Conservation (phyloP, 257 asterid species). For the Solanum virginianum region DNA sequence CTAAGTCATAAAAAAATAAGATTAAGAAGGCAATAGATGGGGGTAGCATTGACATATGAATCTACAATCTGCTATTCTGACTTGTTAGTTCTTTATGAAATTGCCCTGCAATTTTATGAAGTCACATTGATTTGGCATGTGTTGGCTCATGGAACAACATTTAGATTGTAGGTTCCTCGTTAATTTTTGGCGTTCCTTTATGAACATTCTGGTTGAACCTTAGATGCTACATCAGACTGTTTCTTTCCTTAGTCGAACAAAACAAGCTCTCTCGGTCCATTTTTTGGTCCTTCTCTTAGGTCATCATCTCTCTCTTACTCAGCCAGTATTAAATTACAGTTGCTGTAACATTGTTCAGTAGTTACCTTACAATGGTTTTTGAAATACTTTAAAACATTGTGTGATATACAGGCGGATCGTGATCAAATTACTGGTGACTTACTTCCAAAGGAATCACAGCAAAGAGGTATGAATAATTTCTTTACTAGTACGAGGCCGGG, state of each 20-base stretch:
- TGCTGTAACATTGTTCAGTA: not conserved
- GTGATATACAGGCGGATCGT: slow-evolving; percentile 81
- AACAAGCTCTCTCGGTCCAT: not conserved
- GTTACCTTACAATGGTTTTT: not conserved
- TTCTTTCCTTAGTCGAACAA: not conserved
- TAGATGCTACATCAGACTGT: not conserved
- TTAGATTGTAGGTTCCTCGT: not conserved
- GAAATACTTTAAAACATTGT: not conserved
- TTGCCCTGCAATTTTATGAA: not conserved
- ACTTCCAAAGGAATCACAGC: slow-evolving; percentile 96
- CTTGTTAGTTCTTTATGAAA: not conserved
- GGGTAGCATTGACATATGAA: not conserved
- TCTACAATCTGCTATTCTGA: not conserved
- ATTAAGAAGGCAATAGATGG: not conserved
- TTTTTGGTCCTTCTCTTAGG: not conserved
- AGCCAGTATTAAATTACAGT: not conserved
- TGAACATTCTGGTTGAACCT: not conserved
- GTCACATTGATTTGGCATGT: not conserved
- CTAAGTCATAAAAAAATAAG: not conserved
- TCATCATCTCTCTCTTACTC: not conserved
- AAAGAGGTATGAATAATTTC: slow-evolving; percentile 54
- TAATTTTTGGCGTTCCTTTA: not conserved
- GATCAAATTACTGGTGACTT: slow-evolving; percentile 85
- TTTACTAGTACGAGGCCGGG: not conserved
- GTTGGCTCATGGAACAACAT: not conserved